Base-by-base conservation (phyloP, 169 alveolate species). In the Ichthyophthirius multifiliis region DNA sequence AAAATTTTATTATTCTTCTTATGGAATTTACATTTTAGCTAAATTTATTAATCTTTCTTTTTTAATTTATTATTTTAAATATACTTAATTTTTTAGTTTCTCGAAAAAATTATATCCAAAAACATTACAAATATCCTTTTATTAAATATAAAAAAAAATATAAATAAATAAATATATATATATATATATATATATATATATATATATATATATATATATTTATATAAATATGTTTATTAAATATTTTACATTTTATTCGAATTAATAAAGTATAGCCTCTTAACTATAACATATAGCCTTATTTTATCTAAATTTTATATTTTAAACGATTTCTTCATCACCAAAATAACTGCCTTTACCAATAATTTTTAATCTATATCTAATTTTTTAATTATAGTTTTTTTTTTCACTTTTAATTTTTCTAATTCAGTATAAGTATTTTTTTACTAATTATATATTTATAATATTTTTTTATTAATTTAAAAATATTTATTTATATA, bases 281-380 rank as follows among this genome's bases (percentile, higher is more conserved):
- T 55, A 7, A 10, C 71, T 39, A 27, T 55, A 27, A 10, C 71
- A 55, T 27, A 55, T 55, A 27, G 71, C 71, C 34, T 55, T 55
- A 18, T 18, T 39, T 55, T 55, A 34, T 55, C 71, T 55, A 27
- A 27, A 27, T 13, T 10, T 16, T 7, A 55, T 27, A 23, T 27
- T 55, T 55, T 55, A 27, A 55, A 55, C 71, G 3, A 55, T 55
- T 23, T 55, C 71, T 55, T 55, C 71, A 10, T 55, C 71, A 27
- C 71, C 71, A 27, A 55, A 55, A 27, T 55, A 55, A 7, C 71
- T 55, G 16, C 31, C 31, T 55, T 55, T 27, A 0, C 71, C 71
- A 16, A 55, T 34, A 55, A 55, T 55, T 27, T 55, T 55, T 10
- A 55, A n/a, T n/a, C 39, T 10, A 39, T 55, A 23, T 55, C 43